Percentiles rank a stretch among this genome's conserved stretches.
Conservation (phyloP, 2,329 filamentous ascomycete species). For the Bretziella fagacearum region DNA sequence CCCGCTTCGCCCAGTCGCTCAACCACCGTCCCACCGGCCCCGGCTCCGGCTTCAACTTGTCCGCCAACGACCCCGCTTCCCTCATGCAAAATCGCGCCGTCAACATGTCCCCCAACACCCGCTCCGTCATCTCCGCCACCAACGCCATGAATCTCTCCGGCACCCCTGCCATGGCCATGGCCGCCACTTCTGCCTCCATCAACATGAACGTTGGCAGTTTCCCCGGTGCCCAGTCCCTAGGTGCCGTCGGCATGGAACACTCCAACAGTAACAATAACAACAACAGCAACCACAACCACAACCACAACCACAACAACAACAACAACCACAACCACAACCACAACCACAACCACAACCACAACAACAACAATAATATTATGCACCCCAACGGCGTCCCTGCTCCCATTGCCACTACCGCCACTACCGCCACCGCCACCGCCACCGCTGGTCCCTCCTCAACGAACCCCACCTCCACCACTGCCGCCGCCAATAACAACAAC, state of each 20-base stretch:
- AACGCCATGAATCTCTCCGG: background rate
- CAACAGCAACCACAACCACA: conserved; percentile 29
- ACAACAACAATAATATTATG: background rate
- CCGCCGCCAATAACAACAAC: conserved; percentile 24
- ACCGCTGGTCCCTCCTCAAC: no score
- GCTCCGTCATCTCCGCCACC: background rate
- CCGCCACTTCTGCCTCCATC: conserved; percentile 20
- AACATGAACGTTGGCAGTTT: conserved; percentile 37
- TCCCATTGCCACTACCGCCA: background rate
- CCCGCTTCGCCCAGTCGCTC: conserved; percentile 42
- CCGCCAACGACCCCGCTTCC: conserved; percentile 21
- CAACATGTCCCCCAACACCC: background rate
- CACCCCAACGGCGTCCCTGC: background rate
- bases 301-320: conserved; percentile 31
- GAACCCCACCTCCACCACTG: conserved; percentile 27
- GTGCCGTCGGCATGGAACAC: conserved; percentile 37
- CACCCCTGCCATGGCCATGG: conserved; percentile 19
- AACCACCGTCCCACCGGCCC: conserved; percentile 60
- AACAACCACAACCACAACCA: background rate
- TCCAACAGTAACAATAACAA: conserved; percentile 1
- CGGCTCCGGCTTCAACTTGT: conserved; percentile 42
- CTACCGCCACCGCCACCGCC: no score
- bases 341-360: background rate
- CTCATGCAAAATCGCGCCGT: background rate
- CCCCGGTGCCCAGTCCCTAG: conserved; percentile 55